Conservation (phyloP, 1,284 basidiomycete species). For the Papiliotrema fonsecae region DNA sequence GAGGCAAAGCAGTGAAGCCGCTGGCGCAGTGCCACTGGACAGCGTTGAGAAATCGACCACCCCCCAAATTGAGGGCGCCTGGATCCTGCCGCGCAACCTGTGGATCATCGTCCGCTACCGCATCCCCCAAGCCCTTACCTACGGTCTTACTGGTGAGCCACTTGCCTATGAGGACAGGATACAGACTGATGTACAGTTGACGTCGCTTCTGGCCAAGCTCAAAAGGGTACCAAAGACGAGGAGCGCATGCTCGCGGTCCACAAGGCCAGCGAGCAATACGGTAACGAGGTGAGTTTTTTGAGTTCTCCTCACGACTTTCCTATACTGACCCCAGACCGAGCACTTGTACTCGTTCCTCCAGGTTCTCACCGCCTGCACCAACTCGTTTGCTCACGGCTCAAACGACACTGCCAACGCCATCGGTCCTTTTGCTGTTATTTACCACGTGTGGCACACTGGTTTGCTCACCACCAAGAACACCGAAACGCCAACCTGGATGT, state of each 20-base stretch:
- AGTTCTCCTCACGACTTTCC: too few species aligned
- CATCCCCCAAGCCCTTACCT: conserved; percentile 24
- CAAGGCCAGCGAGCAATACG: conserved; percentile 47
- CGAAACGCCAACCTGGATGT: conserved; percentile 49
- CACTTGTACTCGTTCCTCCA: conserved; percentile 53
- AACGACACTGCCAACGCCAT: conserved; percentile 48
- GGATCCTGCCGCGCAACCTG: conserved; percentile 47
- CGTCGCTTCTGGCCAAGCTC: conserved; percentile 28
- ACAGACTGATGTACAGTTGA: background rate
- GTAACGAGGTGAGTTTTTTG: conserved; percentile 42
- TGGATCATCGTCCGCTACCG: conserved; percentile 47
- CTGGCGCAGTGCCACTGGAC: conserved; percentile 13
- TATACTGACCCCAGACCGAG: conserved; percentile 38
- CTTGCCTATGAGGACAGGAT: background rate
- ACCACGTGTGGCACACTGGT: conserved; percentile 46
- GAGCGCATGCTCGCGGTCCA: conserved; percentile 47
- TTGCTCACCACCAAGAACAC: conserved; percentile 33
- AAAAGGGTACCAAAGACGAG: conserved; percentile 28
- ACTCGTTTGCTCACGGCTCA: conserved; percentile 52
- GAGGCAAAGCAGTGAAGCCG: background rate
- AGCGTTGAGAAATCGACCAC: conserved; percentile 28
- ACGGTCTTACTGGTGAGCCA: conserved; percentile 18
- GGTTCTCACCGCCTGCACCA: conserved; percentile 52
- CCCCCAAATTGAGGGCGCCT: conserved; percentile 29
- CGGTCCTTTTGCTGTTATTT: conserved; percentile 45